Conservation (phyloP, 108 stramenopile genomes). For the Skeletonema grethae region DNA sequence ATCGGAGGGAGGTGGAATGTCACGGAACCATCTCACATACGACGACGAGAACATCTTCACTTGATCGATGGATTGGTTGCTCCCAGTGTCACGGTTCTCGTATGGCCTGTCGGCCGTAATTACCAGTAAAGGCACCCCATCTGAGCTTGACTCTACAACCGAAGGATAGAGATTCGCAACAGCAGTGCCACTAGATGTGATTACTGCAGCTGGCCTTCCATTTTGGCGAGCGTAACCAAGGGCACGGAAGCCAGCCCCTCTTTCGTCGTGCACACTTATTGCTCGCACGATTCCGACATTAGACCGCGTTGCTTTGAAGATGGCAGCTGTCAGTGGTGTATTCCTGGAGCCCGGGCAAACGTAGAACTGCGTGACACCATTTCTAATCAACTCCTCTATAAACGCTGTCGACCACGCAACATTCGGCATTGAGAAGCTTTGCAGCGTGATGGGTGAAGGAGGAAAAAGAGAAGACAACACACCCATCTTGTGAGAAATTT, state of each 20-base stretch:
- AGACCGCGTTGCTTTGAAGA: slow-evolving; percentile 65
- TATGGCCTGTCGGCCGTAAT: slow-evolving; percentile 94
- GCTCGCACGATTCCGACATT: slow-evolving; percentile 68
- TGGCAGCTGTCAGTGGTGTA: slow-evolving; percentile 86
- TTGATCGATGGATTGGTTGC: slow-evolving; percentile 94
- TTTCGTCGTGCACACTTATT: slow-evolving; percentile 90
- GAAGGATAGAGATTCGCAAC: slow-evolving; percentile 92
- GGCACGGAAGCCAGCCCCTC: slow-evolving; percentile 92
- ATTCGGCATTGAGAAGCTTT: slow-evolving; percentile 70
- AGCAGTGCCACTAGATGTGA: slow-evolving; percentile 93
- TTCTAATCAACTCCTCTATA: slow-evolving; percentile 88
- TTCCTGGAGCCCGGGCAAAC: slow-evolving; percentile 93
- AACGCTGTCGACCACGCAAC: slow-evolving; percentile 88
- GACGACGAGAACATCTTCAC: slow-evolving; percentile 79
- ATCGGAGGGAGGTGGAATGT: slow-evolving; percentile 83
- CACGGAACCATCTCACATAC: slow-evolving; percentile 86
- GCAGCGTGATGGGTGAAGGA: slow-evolving; percentile 77
- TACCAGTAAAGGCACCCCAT: slow-evolving; percentile 82
- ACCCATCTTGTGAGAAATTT: slow-evolving; percentile 76
- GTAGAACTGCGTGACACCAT: slow-evolving; percentile 83
- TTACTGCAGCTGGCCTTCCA: slow-evolving; percentile 82
- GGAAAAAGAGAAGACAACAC: slow-evolving; percentile 81
- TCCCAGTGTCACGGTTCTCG: slow-evolving; percentile 85
- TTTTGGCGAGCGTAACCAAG: slow-evolving; percentile 79
- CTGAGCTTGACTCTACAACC: slow-evolving; percentile 82